A percentile compares a stretch with the other conserved stretches of the same genome.
These are phyloP conservation scores for Eleusine coracana DNA, from an alignment of 176 grass and related monocot genomes.

Conservation along the genomic window DNA sequence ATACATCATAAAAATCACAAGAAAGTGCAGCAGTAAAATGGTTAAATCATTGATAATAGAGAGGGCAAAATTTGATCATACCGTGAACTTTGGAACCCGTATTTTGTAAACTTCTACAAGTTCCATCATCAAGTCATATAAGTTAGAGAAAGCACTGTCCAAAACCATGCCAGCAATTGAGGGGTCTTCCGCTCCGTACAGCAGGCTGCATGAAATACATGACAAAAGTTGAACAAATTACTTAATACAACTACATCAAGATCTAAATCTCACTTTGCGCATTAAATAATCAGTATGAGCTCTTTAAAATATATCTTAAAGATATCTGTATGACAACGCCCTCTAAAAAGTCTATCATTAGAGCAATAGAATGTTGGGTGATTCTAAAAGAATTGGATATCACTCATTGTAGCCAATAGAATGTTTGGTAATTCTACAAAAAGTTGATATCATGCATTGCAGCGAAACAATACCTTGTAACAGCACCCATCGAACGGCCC, in stretches of 20 bases:
- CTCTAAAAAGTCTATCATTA: conserved; percentile 6
- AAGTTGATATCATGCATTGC: conserved; percentile 23
- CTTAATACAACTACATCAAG: conserved; percentile 32
- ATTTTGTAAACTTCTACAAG: conserved; percentile 99
- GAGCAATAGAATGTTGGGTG: conserved; percentile 1
- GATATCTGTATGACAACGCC: not conserved
- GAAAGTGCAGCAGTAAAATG: conserved; percentile 2
- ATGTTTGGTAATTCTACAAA: not conserved
- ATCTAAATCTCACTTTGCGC: conserved; percentile 6
- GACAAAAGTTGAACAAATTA: conserved; percentile 25
- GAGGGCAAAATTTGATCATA: conserved; percentile 48
- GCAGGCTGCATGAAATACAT: conserved; percentile 52
- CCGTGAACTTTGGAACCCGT: conserved; percentile 97
- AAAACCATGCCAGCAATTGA: conserved; percentile 98
- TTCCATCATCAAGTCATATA: conserved; percentile 98
- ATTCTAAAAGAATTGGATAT: conserved; percentile 1
- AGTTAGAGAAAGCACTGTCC: conserved; percentile 97
- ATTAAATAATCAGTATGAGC: not conserved
- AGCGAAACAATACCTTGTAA: conserved; percentile 73
- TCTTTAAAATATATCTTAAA: not conserved
- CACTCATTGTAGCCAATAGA: conserved; percentile 14
- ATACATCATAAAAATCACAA: conserved; percentile 7
- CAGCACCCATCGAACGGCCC: conserved; percentile 99
- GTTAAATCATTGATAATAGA: conserved; percentile 1
- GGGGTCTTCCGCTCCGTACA: conserved; percentile 99